Conservation (phyloP, 345 rosid species). For the Firmiana major region DNA sequence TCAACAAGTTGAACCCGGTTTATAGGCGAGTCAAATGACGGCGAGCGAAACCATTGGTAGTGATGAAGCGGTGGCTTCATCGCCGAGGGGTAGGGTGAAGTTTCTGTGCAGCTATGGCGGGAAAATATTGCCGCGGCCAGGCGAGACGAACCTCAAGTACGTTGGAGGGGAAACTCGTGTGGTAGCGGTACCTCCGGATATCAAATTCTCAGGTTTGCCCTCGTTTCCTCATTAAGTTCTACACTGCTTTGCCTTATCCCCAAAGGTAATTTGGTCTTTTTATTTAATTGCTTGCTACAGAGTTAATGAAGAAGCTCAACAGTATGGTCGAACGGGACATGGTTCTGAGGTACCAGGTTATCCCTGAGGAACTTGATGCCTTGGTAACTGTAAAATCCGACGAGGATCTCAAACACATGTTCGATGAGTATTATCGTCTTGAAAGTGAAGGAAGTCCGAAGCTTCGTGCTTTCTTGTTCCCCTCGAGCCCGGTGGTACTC, state of each 20-base stretch:
- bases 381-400: conserved; percentile 65
- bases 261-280: background rate
- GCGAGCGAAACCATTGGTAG: background rate
- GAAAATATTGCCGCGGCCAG: conserved; percentile 62
- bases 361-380: conserved; percentile 72
- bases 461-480: conserved; percentile 68
- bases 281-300: conserved; percentile 29
- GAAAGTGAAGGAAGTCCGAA: conserved; percentile 44
- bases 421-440: conserved; percentile 65
- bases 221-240: background rate
- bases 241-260: background rate
- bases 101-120: conserved; percentile 88
- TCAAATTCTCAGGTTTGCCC: conserved; percentile 52
- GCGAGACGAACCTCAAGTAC: conserved; percentile 72
- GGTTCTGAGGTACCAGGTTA: conserved; percentile 65
- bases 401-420: conserved; percentile 79
- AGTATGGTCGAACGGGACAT: conserved; percentile 44
- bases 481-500: conserved; percentile 33
- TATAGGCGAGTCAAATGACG: background rate
- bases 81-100: conserved; percentile 35
- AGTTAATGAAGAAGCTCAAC: conserved; percentile 60
- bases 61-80: conserved; percentile 3
- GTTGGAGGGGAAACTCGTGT: conserved; percentile 93
- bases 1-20: background rate
- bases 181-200: conserved; percentile 52